Conservation (phyloP, 2,329 filamentous ascomycete species). For the Dendrostoma leiphaemia region DNA sequence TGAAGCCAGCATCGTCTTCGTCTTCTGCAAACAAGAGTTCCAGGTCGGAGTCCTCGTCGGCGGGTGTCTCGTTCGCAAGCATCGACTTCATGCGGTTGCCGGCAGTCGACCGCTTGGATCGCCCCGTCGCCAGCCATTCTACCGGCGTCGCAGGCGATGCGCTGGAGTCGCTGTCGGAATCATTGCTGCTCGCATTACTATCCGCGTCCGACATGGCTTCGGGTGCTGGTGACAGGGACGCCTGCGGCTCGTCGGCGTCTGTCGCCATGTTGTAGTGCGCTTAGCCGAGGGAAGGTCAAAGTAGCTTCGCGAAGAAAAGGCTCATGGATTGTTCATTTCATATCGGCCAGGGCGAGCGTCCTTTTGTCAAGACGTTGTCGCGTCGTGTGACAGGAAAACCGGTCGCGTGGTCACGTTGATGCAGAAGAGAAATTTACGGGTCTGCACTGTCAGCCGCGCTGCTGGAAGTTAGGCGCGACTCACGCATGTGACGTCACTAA, state of each 20-base stretch:
- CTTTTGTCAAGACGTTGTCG: neutral
- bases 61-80: slow-evolving; percentile 68
- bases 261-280: slow-evolving; percentile 23
- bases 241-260: slow-evolving; percentile 21
- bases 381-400: neutral
- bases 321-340: neutral
- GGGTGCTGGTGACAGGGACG: slow-evolving; percentile 7
- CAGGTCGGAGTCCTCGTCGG: slow-evolving; percentile 54
- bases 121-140: slow-evolving; percentile 71
- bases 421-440: slow-evolving; percentile 2
- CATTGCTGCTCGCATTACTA: slow-evolving; percentile 36
- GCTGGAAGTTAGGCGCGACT: neutral
- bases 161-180: slow-evolving; percentile 28
- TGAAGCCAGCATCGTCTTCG: slow-evolving; percentile 67
- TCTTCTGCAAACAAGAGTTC: slow-evolving; percentile 74
- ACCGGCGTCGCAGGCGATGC: slow-evolving; percentile 33
- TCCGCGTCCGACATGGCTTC: slow-evolving; percentile 35
- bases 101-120: slow-evolving; percentile 75
- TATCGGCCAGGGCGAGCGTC: neutral
- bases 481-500: slow-evolving; percentile 19
- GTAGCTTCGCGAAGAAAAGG: neutral
- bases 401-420: neutral
- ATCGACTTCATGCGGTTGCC: slow-evolving; percentile 81
- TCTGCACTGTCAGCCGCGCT: neutral
- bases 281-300: neutral